Evolutionary conservation across 140 eudicot genomes (phyloP).

Genomic region (Artemisia princeps): DNA sequence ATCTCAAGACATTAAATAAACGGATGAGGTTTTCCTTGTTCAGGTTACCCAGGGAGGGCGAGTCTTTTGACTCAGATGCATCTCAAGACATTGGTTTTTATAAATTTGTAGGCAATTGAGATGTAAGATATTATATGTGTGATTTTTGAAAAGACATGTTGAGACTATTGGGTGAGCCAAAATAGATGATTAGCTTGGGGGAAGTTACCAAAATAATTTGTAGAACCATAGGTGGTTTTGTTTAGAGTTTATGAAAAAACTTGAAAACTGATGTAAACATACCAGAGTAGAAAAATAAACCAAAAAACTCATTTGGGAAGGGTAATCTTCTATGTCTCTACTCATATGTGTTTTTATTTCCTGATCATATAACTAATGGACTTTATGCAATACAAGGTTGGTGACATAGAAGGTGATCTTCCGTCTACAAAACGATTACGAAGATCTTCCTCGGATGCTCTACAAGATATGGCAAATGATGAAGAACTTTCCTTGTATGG

Average conservation of each 20-base stretch:
- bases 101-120: not conserved
- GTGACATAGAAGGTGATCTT: conserved; percentile 74
- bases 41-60: no score
- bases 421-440: conserved; percentile 66
- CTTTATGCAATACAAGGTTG: conserved; percentile 39
- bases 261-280: conserved; percentile 1
- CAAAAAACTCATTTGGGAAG: no score
- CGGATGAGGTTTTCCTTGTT: no score
- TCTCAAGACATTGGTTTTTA: not conserved
- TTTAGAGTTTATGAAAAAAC: not conserved
- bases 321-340: no score
- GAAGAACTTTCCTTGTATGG: conserved; percentile 91
- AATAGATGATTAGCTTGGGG: not conserved
- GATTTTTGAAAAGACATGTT: not conserved
- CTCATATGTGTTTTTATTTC: no score
- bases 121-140: not conserved
- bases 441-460: conserved; percentile 84
- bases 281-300: not conserved
- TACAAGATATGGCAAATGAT: conserved; percentile 74
- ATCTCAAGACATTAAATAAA: not conserved
- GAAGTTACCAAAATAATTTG: not conserved
- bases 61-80: no score
- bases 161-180: not conserved
- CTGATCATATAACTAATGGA: no score
- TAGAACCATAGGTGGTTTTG: not conserved